These are phyloP conservation scores for Crithidia fasciculata DNA, from an alignment of 208 protist genomes.

Conservation along the genomic window DNA sequence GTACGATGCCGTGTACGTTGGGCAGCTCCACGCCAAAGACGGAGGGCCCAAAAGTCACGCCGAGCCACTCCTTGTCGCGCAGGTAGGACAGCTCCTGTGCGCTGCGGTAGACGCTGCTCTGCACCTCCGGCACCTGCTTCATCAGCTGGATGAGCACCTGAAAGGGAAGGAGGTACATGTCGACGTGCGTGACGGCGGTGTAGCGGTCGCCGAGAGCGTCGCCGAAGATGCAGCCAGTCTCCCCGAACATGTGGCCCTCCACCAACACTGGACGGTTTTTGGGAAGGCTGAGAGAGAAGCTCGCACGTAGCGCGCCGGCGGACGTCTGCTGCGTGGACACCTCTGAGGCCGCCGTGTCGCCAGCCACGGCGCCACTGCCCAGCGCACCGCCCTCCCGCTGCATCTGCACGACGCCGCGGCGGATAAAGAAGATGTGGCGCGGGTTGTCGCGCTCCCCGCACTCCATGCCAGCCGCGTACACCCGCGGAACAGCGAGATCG, in stretches of 20 bases:
- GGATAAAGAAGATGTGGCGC: slow-evolving; percentile 79
- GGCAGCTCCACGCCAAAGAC: slow-evolving; percentile 23
- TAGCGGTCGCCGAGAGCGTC: slow-evolving; percentile 60
- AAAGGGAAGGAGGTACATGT: slow-evolving; percentile 81
- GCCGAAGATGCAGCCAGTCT: slow-evolving; percentile 75
- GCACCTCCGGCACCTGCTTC: slow-evolving; percentile 72
- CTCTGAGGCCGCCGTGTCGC: slow-evolving; percentile 13
- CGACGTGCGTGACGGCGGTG: slow-evolving; percentile 74
- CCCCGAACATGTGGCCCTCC: slow-evolving; percentile 85
- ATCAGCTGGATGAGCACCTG: slow-evolving; percentile 80
- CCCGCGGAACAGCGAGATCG: slow-evolving; percentile 61
- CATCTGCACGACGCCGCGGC: slow-evolving; percentile 71
- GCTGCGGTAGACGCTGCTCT: slow-evolving; percentile 50
- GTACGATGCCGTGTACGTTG: slow-evolving; percentile 39
- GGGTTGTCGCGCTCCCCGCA: slow-evolving; percentile 53
- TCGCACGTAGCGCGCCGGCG: neutral
- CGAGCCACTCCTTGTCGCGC: slow-evolving; percentile 52
- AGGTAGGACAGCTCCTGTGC: slow-evolving; percentile 50
- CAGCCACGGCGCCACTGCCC: neutral
- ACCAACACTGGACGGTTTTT: slow-evolving; percentile 66
- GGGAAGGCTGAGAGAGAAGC: slow-evolving; percentile 31
- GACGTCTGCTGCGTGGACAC: slow-evolving; percentile 18
- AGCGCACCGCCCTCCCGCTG: slow-evolving; percentile 37
- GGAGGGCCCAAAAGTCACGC: slow-evolving; percentile 50
- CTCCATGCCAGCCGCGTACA: slow-evolving; percentile 72